Conservation (phyloP, 306 rosid species). For the Prinsepia uniflora region DNA sequence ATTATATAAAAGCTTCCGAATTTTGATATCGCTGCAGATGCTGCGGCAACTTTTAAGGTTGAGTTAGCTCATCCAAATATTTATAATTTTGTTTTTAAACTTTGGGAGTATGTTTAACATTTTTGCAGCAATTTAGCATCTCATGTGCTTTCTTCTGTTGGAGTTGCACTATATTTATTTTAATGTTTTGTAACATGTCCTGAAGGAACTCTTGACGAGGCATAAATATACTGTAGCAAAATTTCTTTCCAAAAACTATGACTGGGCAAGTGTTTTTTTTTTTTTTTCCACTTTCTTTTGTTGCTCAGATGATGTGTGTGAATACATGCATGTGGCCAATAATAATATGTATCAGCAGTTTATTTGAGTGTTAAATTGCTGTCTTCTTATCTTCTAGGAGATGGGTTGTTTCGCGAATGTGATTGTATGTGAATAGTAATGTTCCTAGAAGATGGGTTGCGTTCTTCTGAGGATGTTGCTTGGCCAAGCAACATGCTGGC, state of each 20-base stretch:
- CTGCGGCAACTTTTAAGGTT: conserved; percentile 98
- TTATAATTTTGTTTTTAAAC: background rate
- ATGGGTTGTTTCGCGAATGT: no score
- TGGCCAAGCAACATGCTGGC: no score
- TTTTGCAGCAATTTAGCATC: conserved; percentile 3
- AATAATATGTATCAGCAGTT: conserved; percentile 1
- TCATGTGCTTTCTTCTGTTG: background rate
- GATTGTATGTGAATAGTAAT: no score
- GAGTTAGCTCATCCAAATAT: conserved; percentile 4
- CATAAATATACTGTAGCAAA: conserved; percentile 97
- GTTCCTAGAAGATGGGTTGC: no score
- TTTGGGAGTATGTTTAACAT: background rate
- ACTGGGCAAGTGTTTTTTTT: conserved; percentile 63
- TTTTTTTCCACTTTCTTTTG: background rate
- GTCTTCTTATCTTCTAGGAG: no score
- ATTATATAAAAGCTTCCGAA: conserved; percentile 90
- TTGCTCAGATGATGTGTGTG: background rate
- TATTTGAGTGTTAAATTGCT: background rate
- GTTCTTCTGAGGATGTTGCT: no score
- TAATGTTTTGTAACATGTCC: conserved; percentile 21
- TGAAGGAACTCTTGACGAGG: conserved; percentile 96
- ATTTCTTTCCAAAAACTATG: conserved; percentile 88
- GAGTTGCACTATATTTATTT: background rate
- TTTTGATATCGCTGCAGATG: conserved; percentile 98
- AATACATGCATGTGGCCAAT: no score